A percentile compares a stretch with the other conserved stretches of the same genome.
phyloP scores from a whole-genome alignment of 495 filamentous ascomycete genomes.

The Tuber umbilicatum region DNA sequence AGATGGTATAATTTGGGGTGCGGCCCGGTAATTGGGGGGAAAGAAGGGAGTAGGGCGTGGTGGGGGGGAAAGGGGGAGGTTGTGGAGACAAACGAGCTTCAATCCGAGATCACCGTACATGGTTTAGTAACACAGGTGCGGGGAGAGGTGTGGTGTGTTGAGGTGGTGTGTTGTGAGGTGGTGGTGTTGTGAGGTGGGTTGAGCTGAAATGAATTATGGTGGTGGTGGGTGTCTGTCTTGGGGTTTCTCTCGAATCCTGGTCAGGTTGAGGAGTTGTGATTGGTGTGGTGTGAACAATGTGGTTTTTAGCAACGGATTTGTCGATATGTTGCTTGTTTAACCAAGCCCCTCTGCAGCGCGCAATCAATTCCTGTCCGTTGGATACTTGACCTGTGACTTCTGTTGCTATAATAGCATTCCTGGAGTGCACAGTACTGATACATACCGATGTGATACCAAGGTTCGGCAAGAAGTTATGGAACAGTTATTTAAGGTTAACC shows the following conservation, averaged over 20 bases:
- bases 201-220: not conserved
- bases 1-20: slow-evolving; percentile 30
- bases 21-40: not conserved
- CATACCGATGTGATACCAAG: no score
- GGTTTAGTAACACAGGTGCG: slow-evolving; percentile 15
- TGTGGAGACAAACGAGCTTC: slow-evolving; percentile 57
- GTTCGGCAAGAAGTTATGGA: no score
- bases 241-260: not conserved
- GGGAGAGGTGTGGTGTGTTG: slow-evolving; percentile 10
- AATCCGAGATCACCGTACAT: slow-evolving; percentile 93
- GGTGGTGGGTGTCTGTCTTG: not conserved
- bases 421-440: not conserved
- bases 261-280: not conserved
- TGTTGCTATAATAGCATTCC: not conserved
- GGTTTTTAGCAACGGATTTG: not conserved
- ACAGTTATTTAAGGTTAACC: no score
- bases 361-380: not conserved
- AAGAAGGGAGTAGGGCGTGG: slow-evolving; percentile 13
- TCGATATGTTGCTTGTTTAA: not conserved
- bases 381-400: not conserved
- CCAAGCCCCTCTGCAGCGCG: not conserved
- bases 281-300: not conserved
- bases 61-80: slow-evolving; percentile 1
- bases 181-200: not conserved
- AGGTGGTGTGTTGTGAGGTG: not conserved